Conservation (phyloP, 2,329 filamentous ascomycete genomes). For the Stagonosporopsis rhizophila region DNA sequence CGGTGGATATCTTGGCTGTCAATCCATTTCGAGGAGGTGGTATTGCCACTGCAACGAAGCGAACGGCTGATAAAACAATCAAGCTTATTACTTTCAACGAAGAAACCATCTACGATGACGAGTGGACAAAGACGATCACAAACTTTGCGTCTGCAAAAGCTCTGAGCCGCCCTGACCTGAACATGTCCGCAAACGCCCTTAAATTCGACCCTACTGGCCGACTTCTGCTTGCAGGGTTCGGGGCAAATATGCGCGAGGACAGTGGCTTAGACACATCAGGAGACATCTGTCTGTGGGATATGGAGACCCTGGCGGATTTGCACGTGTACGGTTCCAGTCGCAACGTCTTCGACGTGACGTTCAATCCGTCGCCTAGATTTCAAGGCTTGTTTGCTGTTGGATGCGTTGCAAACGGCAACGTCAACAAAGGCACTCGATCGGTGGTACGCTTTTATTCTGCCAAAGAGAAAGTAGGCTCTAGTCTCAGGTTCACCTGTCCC, state of each 20-base stretch:
- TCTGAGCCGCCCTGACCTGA: conserved; percentile 33
- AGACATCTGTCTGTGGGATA: conserved; percentile 62
- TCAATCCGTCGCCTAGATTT: conserved; percentile 55
- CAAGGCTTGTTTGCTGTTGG: conserved; percentile 61
- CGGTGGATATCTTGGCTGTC: conserved; percentile 61
- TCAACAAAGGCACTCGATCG: conserved; percentile 54
- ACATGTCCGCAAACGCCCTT: conserved; percentile 41
- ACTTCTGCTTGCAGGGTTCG: conserved; percentile 63
- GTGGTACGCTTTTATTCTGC: conserved; percentile 61
- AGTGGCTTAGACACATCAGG: conserved; percentile 53
- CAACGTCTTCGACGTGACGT: conserved; percentile 66
- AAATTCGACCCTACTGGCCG: conserved; percentile 45
- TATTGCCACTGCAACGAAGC: conserved; percentile 59
- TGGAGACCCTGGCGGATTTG: conserved; percentile 51
- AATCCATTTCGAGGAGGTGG: conserved; percentile 37
- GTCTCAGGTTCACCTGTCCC: conserved; percentile 33
- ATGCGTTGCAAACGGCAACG: conserved; percentile 51
- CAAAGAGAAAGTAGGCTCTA: conserved; percentile 30
- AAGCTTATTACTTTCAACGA: conserved; percentile 39
- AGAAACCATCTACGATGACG: conserved; percentile 16
- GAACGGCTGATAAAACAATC: conserved; percentile 42
- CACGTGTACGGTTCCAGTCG: conserved; percentile 57
- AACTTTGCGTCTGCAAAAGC: conserved; percentile 44
- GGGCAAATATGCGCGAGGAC: conserved; percentile 45
- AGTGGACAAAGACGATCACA: conserved; percentile 7